Evolutionary conservation across 306 rosid genomes (phyloP).

Genomic region (Cicer judaicum): DNA sequence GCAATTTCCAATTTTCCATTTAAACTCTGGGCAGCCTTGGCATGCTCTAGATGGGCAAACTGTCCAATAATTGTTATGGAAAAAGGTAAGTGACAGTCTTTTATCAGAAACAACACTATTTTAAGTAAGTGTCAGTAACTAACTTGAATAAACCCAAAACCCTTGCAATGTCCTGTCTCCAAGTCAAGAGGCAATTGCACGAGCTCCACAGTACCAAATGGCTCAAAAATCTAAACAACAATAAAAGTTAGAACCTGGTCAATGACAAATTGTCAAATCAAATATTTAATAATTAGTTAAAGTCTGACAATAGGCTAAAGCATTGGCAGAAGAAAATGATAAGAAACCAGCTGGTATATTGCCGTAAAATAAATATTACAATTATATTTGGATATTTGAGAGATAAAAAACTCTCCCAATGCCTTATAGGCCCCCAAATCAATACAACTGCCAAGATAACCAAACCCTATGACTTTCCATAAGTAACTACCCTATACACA

Average conservation of each 20-base stretch:
- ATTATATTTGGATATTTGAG: too few species aligned
- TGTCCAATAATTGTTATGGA: slow-evolving; percentile 44
- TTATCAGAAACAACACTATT: slow-evolving; percentile 7
- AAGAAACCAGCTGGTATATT: too few species aligned
- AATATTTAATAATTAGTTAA: slow-evolving; percentile 7
- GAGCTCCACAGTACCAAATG: slow-evolving; percentile 97
- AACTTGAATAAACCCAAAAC: slow-evolving; percentile 98
- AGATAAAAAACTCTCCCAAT: too few species aligned
- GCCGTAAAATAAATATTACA: too few species aligned
- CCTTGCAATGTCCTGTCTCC: slow-evolving; percentile 99
- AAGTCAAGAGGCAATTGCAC: slow-evolving; percentile 95
- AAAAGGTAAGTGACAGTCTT: slow-evolving; percentile 27
- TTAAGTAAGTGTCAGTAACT: slow-evolving; percentile 44
- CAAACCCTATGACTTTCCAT: too few species aligned
- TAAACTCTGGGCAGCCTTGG: slow-evolving; percentile 96
- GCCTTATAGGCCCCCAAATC: too few species aligned
- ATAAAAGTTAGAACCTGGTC: slow-evolving; percentile 31
- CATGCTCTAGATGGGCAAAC: slow-evolving; percentile 96
- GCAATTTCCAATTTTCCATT: slow-evolving; percentile 97
- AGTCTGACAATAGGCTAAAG: not conserved
- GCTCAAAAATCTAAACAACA: slow-evolving; percentile 79
- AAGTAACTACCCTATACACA: too few species aligned
- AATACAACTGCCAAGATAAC: too few species aligned
- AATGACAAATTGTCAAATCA: slow-evolving; percentile 18
- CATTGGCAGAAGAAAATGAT: not conserved